Percentiles rank a stretch among this genome's conserved stretches.
Evolutionary conservation across 768 basidiomycete genomes (phyloP).

Genomic region (Tephrocybe sp.): DNA sequence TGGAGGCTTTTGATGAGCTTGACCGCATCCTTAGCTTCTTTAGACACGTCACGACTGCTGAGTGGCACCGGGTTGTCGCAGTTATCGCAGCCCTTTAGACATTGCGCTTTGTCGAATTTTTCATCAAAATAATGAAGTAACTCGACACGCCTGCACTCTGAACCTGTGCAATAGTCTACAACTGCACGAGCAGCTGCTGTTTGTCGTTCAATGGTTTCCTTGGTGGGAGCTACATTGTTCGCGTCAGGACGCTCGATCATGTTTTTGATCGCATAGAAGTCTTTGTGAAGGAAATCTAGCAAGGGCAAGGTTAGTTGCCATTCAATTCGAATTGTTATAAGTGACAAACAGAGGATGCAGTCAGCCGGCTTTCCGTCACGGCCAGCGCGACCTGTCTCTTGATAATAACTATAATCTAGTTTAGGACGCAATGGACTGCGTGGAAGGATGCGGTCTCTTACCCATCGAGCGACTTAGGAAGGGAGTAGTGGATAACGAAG

Average conservation of each 20-base stretch:
- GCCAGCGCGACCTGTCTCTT: slow-evolving; percentile 97
- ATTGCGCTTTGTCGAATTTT: slow-evolving; percentile 65
- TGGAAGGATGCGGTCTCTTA: slow-evolving; percentile 32
- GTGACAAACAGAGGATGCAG: slow-evolving; percentile 81
- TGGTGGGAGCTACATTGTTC: slow-evolving; percentile 35
- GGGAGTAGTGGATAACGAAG: slow-evolving; percentile 85
- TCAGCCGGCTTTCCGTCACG: slow-evolving; percentile 83
- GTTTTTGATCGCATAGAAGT: slow-evolving; percentile 52
- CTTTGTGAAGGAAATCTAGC: slow-evolving; percentile 65
- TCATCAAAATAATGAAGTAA: slow-evolving; percentile 91
- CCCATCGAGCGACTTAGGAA: slow-evolving; percentile 86
- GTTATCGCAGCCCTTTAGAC: slow-evolving; percentile 79
- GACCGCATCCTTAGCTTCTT: slow-evolving; percentile 55
- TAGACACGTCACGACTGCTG: slow-evolving; percentile 59
- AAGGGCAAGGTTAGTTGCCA: not conserved
- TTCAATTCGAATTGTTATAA: not conserved
- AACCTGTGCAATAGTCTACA: slow-evolving; percentile 77
- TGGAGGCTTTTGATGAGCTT: slow-evolving; percentile 52
- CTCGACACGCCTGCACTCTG: slow-evolving; percentile 85
- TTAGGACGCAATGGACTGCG: slow-evolving; percentile 5
- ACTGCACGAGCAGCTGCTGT: slow-evolving; percentile 66
- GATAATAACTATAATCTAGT: slow-evolving; percentile 63
- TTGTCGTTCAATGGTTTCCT: slow-evolving; percentile 67
- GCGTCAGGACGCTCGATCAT: slow-evolving; percentile 63
- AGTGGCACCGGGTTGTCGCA: slow-evolving; percentile 57